phyloP scores from a whole-genome alignment of 1,284 basidiomycete genomes.

The Puccinia novopanici region DNA sequence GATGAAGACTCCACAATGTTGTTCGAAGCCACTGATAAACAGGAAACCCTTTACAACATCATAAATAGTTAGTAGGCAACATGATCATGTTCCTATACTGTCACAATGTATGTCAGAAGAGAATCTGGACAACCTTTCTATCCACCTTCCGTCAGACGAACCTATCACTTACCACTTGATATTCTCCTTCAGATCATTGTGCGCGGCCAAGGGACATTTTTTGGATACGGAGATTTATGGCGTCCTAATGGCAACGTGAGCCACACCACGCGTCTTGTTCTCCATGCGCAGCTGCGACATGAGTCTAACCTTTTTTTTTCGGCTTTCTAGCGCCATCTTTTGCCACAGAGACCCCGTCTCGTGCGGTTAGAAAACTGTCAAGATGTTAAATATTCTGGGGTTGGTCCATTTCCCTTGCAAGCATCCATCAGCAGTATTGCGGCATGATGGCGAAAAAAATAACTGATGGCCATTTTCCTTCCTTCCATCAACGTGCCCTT shows the following conservation, averaged over 20 bases:
- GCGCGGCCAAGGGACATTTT: slow-evolving; percentile 15
- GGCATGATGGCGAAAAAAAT: background rate
- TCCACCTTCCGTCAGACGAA: too few species aligned
- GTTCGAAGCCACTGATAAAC: background rate
- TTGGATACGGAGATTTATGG: slow-evolving; percentile 34
- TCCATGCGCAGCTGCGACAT: background rate
- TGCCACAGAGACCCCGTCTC: slow-evolving; percentile 30
- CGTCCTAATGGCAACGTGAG: slow-evolving; percentile 36
- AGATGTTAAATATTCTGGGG: slow-evolving; percentile 42
- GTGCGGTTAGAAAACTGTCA: slow-evolving; percentile 31
- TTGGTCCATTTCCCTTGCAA: background rate
- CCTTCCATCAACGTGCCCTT: background rate
- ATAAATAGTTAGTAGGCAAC: slow-evolving; percentile 28
- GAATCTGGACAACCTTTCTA: too few species aligned
- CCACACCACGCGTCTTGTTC: background rate
- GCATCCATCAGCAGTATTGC: background rate
- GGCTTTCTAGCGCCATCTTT: background rate
- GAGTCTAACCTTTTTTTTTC: background rate
- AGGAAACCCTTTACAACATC: background rate
- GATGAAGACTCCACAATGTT: background rate
- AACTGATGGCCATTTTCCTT: background rate
- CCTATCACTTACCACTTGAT: background rate
- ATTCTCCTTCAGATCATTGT: slow-evolving; percentile 20
- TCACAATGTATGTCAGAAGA: too few species aligned
- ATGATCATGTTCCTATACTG: slow-evolving; percentile 26